Evolutionary conservation across 1,139 yeast genomes (phyloP).

Genomic region (Diutina mesorugosa): DNA sequence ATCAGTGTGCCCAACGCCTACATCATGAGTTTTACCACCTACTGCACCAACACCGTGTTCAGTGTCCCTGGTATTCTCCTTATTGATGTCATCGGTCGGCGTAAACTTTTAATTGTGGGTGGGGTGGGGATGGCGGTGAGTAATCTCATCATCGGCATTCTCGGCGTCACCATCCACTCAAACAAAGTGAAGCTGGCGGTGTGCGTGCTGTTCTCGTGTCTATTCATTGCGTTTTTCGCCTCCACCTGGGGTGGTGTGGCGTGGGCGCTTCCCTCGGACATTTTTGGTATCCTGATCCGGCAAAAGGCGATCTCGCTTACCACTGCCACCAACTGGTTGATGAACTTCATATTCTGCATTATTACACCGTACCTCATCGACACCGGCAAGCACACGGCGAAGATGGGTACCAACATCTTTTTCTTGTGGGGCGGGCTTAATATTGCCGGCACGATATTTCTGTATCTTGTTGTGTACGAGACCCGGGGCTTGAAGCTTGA

Average conservation of each 20-base stretch:
- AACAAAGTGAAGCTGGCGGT: slow-evolving; percentile 18
- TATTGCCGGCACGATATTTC: slow-evolving; percentile 8
- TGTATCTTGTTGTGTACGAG: slow-evolving; percentile 9
- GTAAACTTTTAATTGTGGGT: slow-evolving; percentile 47
- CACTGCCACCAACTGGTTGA: slow-evolving; percentile 10
- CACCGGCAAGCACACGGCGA: slow-evolving; percentile 9
- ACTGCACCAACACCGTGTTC: slow-evolving; percentile 56
- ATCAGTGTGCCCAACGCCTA: slow-evolving; percentile 51
- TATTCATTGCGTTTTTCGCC: slow-evolving; percentile 9
- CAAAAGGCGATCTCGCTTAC: slow-evolving; percentile 10
- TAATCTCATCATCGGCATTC: slow-evolving; percentile 52
- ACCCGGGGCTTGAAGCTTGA: slow-evolving; percentile 9
- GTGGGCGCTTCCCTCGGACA: slow-evolving; percentile 9
- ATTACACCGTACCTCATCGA: slow-evolving; percentile 10
- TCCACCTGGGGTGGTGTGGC: slow-evolving; percentile 9
- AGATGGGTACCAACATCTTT: slow-evolving; percentile 8
- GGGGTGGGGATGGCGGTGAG: slow-evolving; percentile 53
- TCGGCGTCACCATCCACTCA: slow-evolving; percentile 42
- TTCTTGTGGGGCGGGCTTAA: slow-evolving; percentile 10
- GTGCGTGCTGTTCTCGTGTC: slow-evolving; percentile 12
- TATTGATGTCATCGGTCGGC: slow-evolving; percentile 57
- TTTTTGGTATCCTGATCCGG: slow-evolving; percentile 9
- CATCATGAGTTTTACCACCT: slow-evolving; percentile 56
- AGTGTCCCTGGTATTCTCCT: slow-evolving; percentile 62
- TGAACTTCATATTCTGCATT: slow-evolving; percentile 9